Conservation (phyloP, 306 rosid genomes). For the Lathyrus oleraceus region DNA sequence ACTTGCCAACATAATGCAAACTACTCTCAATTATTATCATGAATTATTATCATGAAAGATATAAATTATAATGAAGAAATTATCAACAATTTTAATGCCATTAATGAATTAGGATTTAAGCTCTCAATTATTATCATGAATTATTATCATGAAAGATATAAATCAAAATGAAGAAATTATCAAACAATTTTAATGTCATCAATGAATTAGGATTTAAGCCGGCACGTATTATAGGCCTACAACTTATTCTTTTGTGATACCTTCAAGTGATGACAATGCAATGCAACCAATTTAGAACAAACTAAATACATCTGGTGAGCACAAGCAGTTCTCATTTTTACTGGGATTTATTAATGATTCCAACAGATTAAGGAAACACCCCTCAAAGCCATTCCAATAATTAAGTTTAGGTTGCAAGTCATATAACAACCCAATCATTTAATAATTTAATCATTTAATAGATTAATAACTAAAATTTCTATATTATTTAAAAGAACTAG, state of each 20-base stretch:
- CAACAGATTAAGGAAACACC: conserved; percentile 12
- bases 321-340: neutral
- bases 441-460: neutral
- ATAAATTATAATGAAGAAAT: conserved; percentile 34
- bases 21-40: conserved; percentile 44
- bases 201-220: conserved; percentile 2
- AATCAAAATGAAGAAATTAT: conserved; percentile 35
- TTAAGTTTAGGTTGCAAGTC: neutral
- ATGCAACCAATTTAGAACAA: neutral
- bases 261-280: conserved; percentile 12
- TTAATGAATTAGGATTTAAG: neutral
- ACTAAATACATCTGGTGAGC: neutral
- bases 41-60: conserved; percentile 37
- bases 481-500: conserved; percentile 12
- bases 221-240: conserved; percentile 17
- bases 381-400: too few relatives aligned
- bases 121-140: neutral
- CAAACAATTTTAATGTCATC: conserved; percentile 29
- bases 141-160: conserved; percentile 37
- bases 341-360: neutral
- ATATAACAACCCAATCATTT: neutral
- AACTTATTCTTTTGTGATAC: conserved; percentile 2
- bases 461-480: neutral
- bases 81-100: conserved; percentile 33
- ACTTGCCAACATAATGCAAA: conserved; percentile 40